These are phyloP conservation scores for Sphagnum fallax DNA, from an alignment of 228 moss, liverwort and hornwort genomes.

Conservation along the genomic window DNA sequence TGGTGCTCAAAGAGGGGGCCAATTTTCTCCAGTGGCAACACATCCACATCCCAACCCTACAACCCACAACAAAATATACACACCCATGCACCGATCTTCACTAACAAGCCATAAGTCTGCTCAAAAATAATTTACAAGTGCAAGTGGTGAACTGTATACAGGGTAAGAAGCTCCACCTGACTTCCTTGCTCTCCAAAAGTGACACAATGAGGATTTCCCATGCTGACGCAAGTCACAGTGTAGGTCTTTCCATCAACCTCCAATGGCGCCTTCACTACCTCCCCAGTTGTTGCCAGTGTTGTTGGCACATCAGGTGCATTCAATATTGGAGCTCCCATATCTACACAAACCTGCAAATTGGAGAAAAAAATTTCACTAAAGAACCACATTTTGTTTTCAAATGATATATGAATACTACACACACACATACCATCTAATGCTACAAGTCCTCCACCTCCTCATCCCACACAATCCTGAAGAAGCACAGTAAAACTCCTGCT, in stretches of 20 bases:
- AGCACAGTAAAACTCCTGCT: too few relatives aligned
- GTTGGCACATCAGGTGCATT: slow-evolving; percentile 76
- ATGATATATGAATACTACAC: too few relatives aligned
- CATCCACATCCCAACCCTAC: slow-evolving; percentile 59
- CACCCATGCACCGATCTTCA: too few relatives aligned
- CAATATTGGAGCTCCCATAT: slow-evolving; percentile 88
- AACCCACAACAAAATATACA: neutral
- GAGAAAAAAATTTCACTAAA: too few relatives aligned
- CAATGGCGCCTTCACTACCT: slow-evolving; percentile 73
- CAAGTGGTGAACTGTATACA: too few relatives aligned
- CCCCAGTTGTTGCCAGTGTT: slow-evolving; percentile 46
- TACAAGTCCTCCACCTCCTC: too few relatives aligned
- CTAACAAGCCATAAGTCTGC: too few relatives aligned
- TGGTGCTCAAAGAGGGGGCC: slow-evolving; percentile 87
- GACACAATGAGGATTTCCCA: slow-evolving; percentile 99
- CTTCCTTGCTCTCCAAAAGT: slow-evolving; percentile 60
- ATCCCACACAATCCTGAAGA: too few relatives aligned
- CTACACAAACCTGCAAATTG: slow-evolving; percentile 65
- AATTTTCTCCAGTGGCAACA: slow-evolving; percentile 61
- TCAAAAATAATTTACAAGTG: too few relatives aligned
- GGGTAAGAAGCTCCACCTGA: slow-evolving; percentile 11
- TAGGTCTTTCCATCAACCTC: slow-evolving; percentile 70
- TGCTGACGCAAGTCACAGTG: slow-evolving; percentile 93
- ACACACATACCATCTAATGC: too few relatives aligned
- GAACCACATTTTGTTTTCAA: too few relatives aligned